These are phyloP conservation scores for Rubus parviflorus DNA, from an alignment of 306 rosid genomes.

Conservation along the genomic window DNA sequence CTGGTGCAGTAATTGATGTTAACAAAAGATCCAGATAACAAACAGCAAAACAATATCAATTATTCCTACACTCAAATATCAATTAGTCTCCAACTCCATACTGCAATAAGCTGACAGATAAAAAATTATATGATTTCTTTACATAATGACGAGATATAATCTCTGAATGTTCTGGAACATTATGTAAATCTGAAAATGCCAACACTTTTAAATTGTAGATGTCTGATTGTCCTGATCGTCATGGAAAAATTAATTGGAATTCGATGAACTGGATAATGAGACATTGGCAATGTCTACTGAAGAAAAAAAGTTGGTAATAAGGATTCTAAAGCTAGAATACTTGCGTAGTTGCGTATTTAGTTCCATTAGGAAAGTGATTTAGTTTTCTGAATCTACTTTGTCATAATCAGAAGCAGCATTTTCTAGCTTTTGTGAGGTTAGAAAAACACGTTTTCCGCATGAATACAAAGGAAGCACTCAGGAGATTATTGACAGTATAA, in stretches of 20 bases:
- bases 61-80: not conserved
- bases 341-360: not conserved
- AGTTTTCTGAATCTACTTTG: not conserved
- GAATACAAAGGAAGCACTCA: not conserved
- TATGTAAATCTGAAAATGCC: not conserved
- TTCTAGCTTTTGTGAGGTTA: not conserved
- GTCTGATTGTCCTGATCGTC: not conserved
- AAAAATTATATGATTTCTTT: not conserved
- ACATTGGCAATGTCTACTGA: not conserved
- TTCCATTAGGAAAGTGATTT: not conserved
- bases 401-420: not conserved
- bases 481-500: not conserved
- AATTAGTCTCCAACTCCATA: not conserved
- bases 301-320: not conserved
- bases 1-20: constrained; percentile 42
- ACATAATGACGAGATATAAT: not conserved
- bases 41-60: not conserved
- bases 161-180: not conserved
- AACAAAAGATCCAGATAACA: not conserved
- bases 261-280: not conserved
- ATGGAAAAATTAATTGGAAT: not conserved
- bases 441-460: not conserved
- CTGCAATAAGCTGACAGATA: constrained; percentile 1
- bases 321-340: not conserved
- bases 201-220: not conserved